A percentile compares a stretch with the other conserved stretches of the same genome.
Evolutionary conservation across 768 basidiomycete genomes (phyloP).

Genomic region (Cyathus striatus): DNA sequence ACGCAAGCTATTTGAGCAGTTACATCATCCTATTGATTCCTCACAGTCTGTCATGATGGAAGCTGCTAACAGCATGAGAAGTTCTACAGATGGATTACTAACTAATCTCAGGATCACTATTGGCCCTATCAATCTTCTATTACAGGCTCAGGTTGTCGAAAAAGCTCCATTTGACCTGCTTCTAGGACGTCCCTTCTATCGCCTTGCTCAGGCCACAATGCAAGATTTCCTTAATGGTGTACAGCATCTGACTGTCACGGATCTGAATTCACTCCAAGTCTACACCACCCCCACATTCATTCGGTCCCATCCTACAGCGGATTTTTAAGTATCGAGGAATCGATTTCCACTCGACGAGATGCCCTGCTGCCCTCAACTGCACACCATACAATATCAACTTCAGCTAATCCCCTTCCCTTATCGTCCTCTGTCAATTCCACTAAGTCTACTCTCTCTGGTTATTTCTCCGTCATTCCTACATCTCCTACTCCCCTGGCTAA

Average conservation of each 20-base stretch:
- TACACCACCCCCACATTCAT: slow-evolving; percentile 8
- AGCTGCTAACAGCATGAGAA: slow-evolving; percentile 14
- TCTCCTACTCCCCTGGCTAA: too few species aligned
- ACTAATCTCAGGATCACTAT: slow-evolving; percentile 17
- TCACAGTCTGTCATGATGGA: slow-evolving; percentile 15
- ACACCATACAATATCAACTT: too few species aligned
- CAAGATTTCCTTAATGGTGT: slow-evolving; percentile 11
- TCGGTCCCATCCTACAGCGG: too few species aligned
- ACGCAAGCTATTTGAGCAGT: slow-evolving; percentile 9
- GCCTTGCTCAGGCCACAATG: slow-evolving; percentile 8
- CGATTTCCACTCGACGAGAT: slow-evolving; percentile 6
- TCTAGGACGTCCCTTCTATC: slow-evolving; percentile 20
- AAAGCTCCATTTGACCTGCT: slow-evolving; percentile 18
- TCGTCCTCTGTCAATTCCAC: too few species aligned
- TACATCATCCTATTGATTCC: slow-evolving; percentile 12
- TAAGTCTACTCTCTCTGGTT: too few species aligned
- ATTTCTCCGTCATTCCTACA: too few species aligned
- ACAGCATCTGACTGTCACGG: slow-evolving; percentile 11
- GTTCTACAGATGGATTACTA: slow-evolving; percentile 14
- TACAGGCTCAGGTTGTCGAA: slow-evolving; percentile 20
- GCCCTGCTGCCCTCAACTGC: too few species aligned
- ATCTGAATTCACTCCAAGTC: slow-evolving; percentile 10
- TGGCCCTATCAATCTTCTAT: slow-evolving; percentile 14
- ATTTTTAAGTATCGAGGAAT: slow-evolving; percentile 9
- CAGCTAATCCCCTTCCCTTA: too few species aligned